Percentiles rank a stretch among this genome's conserved stretches.
Conservation (phyloP, 805 yeast species). For the Yamadazyma sp. region DNA sequence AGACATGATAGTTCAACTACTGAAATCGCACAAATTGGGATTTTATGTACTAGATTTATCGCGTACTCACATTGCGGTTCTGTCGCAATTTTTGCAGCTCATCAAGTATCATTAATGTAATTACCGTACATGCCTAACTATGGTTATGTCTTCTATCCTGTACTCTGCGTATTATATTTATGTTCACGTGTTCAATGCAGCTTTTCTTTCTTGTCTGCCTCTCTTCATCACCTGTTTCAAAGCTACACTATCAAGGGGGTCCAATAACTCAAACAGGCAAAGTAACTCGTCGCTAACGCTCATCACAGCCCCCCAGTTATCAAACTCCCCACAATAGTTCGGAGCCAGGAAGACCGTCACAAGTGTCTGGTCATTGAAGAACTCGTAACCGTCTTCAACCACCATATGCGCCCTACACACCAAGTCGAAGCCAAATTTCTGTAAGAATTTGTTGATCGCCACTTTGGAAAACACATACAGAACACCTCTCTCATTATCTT, state of each 20-base stretch:
- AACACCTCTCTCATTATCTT: conserved; percentile 83
- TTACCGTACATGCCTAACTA: conserved; percentile 9
- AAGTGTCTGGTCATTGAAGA: conserved; percentile 69
- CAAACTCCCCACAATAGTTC: conserved; percentile 79
- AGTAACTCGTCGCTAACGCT: conserved; percentile 88
- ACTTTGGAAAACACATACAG: conserved; percentile 77
- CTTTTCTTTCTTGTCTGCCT: conserved; percentile 83
- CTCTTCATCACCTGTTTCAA: conserved; percentile 91
- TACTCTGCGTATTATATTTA: too few relatives aligned
- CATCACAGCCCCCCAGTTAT: conserved; percentile 93
- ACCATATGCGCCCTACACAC: conserved; percentile 90
- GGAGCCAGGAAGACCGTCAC: conserved; percentile 85
- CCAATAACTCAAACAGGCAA: conserved; percentile 89
- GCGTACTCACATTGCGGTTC: too few relatives aligned
- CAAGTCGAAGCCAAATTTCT: conserved; percentile 74
- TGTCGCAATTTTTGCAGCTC: conserved; percentile 1
- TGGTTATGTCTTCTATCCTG: conserved; percentile 1
- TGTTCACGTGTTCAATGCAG: conserved; percentile 37
- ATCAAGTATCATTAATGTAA: conserved; percentile 3
- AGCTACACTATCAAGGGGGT: conserved; percentile 91
- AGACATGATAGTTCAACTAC: conserved; percentile 1
- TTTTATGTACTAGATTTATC: too few relatives aligned
- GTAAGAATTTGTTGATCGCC: conserved; percentile 74
- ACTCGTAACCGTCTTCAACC: conserved; percentile 86
- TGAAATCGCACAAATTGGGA: not conserved